phyloP scores from a whole-genome alignment of 345 rosid genomes.

The Mallotus nudiflorus region DNA sequence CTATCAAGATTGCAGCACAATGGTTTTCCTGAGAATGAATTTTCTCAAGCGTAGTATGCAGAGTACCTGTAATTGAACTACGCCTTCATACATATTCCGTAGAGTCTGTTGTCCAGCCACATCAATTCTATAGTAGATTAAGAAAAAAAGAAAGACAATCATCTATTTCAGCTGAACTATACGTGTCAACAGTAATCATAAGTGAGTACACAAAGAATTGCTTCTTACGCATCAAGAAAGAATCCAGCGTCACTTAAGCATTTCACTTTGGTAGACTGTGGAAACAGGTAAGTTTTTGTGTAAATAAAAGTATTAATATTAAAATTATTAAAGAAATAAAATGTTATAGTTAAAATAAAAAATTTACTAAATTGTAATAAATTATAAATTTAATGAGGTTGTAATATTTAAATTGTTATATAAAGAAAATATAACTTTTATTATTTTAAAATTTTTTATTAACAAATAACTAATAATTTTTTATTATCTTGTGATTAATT shows the following conservation, averaged over 20 bases:
- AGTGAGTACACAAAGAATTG: too few species aligned
- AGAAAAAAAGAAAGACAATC: neutral
- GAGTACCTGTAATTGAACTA: conserved; percentile 30
- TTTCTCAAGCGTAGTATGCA: neutral
- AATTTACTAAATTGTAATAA: too few species aligned
- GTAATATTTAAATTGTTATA: too few species aligned
- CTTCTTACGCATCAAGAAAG: conserved; percentile 32
- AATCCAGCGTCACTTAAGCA: conserved; percentile 39
- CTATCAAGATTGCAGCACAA: neutral
- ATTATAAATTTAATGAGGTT: too few species aligned
- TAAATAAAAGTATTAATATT: too few species aligned
- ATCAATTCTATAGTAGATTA: conserved; percentile 18
- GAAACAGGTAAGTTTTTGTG: too few species aligned
- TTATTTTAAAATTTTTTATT: too few species aligned
- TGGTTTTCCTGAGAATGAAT: neutral
- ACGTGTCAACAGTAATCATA: neutral
- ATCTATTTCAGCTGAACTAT: neutral
- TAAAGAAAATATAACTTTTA: too few species aligned
- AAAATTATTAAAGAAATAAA: too few species aligned
- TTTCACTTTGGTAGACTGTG: conserved; percentile 30
- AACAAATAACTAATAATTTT: too few species aligned
- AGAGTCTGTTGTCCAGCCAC: conserved; percentile 31
- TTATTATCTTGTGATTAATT: too few species aligned
- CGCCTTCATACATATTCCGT: conserved; percentile 28
- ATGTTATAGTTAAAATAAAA: too few species aligned